Conservation (phyloP, 2,329 filamentous ascomycete species). For the Hypoxylon sp. region DNA sequence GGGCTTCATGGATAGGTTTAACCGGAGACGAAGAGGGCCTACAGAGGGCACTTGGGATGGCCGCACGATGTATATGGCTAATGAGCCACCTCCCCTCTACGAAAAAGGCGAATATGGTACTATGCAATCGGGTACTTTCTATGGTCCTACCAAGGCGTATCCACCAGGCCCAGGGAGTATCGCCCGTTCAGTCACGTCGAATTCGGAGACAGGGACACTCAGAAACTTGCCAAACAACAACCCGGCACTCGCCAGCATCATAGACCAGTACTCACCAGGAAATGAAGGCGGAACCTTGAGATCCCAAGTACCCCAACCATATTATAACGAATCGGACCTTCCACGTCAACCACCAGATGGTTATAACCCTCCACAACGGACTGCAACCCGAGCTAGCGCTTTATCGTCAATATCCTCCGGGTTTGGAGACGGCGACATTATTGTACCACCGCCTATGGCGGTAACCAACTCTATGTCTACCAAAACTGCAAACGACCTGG, state of each 20-base stretch:
- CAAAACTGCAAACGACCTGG: not conserved
- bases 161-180: slow-evolving; percentile 37
- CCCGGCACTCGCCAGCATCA: slow-evolving; percentile 45
- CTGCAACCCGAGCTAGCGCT: slow-evolving; percentile 63
- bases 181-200: slow-evolving; percentile 37
- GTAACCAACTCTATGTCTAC: slow-evolving; percentile 42
- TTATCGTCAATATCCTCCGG: slow-evolving; percentile 75
- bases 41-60: slow-evolving; percentile 34
- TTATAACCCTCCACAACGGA: slow-evolving; percentile 56
- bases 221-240: slow-evolving; percentile 39
- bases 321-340: slow-evolving; percentile 59
- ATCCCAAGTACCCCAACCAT: slow-evolving; percentile 57
- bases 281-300: slow-evolving; percentile 53
- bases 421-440: slow-evolving; percentile 74
- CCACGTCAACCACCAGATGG: slow-evolving; percentile 57
- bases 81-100: slow-evolving; percentile 50
- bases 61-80: slow-evolving; percentile 39
- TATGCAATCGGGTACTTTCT: slow-evolving; percentile 47
- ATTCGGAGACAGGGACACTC: slow-evolving; percentile 43
- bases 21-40: slow-evolving; percentile 42
- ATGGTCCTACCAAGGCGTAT: slow-evolving; percentile 46
- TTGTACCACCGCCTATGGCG: slow-evolving; percentile 58
- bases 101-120: slow-evolving; percentile 47
- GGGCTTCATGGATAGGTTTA: slow-evolving; percentile 43
- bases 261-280: slow-evolving; percentile 50